Conservation (phyloP, 441 rosid species). For the Macaranga tanarius region DNA sequence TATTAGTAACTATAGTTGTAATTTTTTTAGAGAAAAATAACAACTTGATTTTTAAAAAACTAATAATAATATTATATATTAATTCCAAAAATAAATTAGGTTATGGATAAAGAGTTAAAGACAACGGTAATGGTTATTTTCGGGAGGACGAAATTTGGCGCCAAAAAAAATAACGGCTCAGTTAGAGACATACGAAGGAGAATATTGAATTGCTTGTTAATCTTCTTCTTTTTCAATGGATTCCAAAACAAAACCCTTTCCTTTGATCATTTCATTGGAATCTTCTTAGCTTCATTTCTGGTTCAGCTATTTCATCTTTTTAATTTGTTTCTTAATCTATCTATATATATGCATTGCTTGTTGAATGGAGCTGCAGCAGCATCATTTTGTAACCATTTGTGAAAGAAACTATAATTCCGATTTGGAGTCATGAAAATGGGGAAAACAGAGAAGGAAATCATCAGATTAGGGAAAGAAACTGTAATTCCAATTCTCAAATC, state of each 20-base stretch:
- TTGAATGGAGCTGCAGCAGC: neutral
- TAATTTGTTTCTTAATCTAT: neutral
- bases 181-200: too few relatives aligned
- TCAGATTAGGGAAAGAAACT: slow-evolving; percentile 64
- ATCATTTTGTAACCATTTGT: too few relatives aligned
- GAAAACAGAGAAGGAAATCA: slow-evolving; percentile 46
- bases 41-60: too few relatives aligned
- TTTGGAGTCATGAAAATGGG: too few relatives aligned
- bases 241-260: slow-evolving; percentile 25
- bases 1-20: too few relatives aligned
- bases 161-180: neutral
- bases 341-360: neutral
- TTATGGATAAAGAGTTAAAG: too few relatives aligned
- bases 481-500: slow-evolving; percentile 73
- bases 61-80: too few relatives aligned
- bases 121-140: too few relatives aligned
- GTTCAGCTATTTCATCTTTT: neutral
- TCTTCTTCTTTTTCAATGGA: neutral
- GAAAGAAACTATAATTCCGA: too few relatives aligned
- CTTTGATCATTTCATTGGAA: slow-evolving; percentile 7
- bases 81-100: too few relatives aligned
- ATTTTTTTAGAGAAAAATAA: too few relatives aligned
- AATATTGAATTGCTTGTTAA: neutral
- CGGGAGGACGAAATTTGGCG: slow-evolving; percentile 9
- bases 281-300: slow-evolving; percentile 16